Evolutionary conservation across 495 filamentous ascomycete species (phyloP).

Genomic region (Penicillium psychrofluorescens): DNA sequence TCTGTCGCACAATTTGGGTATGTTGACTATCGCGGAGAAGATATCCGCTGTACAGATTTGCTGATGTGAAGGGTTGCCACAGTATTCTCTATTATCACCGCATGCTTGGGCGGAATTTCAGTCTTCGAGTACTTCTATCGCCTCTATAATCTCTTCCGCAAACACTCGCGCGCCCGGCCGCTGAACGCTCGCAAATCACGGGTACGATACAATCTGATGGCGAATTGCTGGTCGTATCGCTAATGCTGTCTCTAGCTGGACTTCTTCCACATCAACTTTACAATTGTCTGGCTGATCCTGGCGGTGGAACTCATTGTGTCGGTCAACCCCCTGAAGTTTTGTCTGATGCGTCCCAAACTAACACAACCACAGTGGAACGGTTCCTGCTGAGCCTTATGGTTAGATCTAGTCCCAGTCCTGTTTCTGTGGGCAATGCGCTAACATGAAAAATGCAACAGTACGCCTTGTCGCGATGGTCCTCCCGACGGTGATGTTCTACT

Average conservation of each 20-base stretch:
- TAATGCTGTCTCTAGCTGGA: slow-evolving; percentile 34
- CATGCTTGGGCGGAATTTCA: slow-evolving; percentile 47
- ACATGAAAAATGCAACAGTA: slow-evolving; percentile 16
- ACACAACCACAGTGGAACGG: slow-evolving; percentile 30
- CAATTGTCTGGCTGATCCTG: slow-evolving; percentile 42
- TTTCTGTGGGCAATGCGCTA: background rate
- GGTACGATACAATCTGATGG: slow-evolving; percentile 17
- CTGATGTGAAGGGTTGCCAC: background rate
- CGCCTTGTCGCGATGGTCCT: slow-evolving; percentile 56
- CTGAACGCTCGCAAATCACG: slow-evolving; percentile 45
- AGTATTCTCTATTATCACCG: slow-evolving; percentile 56
- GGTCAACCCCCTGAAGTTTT: slow-evolving; percentile 5
- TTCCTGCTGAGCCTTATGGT: slow-evolving; percentile 32
- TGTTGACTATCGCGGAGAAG: slow-evolving; percentile 13
- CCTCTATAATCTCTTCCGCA: slow-evolving; percentile 36
- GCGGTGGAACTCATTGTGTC: slow-evolving; percentile 49
- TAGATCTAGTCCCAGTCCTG: slow-evolving; percentile 4
- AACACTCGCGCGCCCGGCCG: slow-evolving; percentile 43
- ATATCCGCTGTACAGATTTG: background rate
- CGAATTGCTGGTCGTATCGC: slow-evolving; percentile 1
- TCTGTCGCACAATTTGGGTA: slow-evolving; percentile 48
- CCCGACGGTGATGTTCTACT: slow-evolving; percentile 52
- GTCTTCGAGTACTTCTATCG: slow-evolving; percentile 53
- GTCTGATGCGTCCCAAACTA: slow-evolving; percentile 8
- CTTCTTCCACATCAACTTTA: slow-evolving; percentile 58